Evolutionary conservation across 2,329 filamentous ascomycete genomes (phyloP).

Genomic region (Calcarisporium arbuscula): DNA sequence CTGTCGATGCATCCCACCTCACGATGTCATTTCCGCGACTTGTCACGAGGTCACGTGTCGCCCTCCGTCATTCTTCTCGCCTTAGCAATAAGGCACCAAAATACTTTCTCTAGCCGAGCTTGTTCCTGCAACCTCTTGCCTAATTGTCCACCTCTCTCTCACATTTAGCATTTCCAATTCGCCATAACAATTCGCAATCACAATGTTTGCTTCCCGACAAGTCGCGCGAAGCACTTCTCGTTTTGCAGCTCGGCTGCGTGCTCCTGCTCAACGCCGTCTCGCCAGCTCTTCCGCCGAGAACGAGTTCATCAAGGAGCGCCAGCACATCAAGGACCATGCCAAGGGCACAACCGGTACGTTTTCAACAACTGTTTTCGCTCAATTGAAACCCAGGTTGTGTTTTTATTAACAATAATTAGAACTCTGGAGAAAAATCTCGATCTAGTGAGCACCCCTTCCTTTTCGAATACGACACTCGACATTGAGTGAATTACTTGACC

Average conservation of each 20-base stretch:
- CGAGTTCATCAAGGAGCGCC: constrained; percentile 87
- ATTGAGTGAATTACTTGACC: constrained; percentile 22
- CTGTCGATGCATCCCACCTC: too few relatives aligned
- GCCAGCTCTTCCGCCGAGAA: constrained; percentile 74
- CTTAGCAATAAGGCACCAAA: constrained; percentile 26
- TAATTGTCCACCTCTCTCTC: constrained; percentile 8
- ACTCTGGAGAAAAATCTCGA: constrained; percentile 90
- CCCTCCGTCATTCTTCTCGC: constrained; percentile 8
- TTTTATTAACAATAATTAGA: constrained; percentile 52
- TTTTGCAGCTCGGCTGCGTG: constrained; percentile 53
- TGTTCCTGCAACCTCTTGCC: constrained; percentile 23
- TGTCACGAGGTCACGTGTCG: constrained; percentile 24
- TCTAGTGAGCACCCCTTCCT: constrained; percentile 65
- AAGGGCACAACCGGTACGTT: constrained; percentile 72
- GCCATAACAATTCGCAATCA: constrained; percentile 20
- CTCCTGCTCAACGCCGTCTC: constrained; percentile 62
- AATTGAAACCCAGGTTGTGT: not conserved
- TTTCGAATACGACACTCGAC: not conserved
- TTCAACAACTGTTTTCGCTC: constrained; percentile 7
- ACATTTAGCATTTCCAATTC: constrained; percentile 17
- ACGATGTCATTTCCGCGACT: too few relatives aligned
- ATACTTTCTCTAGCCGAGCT: constrained; percentile 27
- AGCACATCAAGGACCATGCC: constrained; percentile 87
- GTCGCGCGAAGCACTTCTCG: constrained; percentile 58
- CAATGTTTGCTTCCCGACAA: constrained; percentile 60